A percentile compares a stretch with the other conserved stretches of the same genome.
Evolutionary conservation across 2,329 filamentous ascomycete species (phyloP).

Genomic region (Mollisia scopiformis): DNA sequence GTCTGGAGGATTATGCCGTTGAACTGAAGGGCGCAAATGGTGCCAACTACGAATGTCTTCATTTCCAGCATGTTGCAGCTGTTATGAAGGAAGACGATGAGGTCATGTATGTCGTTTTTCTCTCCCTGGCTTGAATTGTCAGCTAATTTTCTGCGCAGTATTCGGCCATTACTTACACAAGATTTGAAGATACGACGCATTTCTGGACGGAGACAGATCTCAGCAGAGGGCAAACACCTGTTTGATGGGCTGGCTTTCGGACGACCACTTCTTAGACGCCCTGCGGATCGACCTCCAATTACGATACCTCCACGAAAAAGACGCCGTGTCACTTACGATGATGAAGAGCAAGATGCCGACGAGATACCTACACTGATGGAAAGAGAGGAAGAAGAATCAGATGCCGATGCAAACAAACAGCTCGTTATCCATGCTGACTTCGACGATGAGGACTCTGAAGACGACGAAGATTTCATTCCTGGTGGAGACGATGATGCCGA

Average conservation of each 20-base stretch:
- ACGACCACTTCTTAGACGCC: slow-evolving; percentile 64
- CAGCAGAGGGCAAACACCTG: slow-evolving; percentile 75
- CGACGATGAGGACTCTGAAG: slow-evolving; percentile 39
- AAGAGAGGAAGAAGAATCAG: slow-evolving; percentile 34
- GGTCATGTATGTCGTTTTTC: slow-evolving; percentile 64
- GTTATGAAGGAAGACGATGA: slow-evolving; percentile 83
- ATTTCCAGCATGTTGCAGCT: slow-evolving; percentile 73
- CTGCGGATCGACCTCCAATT: slow-evolving; percentile 65
- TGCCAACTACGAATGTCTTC: slow-evolving; percentile 81
- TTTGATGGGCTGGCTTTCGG: slow-evolving; percentile 88
- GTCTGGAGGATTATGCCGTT: slow-evolving; percentile 86
- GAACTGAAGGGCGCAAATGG: slow-evolving; percentile 63
- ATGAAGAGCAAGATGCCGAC: slow-evolving; percentile 42
- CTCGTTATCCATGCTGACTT: slow-evolving; percentile 37
- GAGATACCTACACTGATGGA: slow-evolving; percentile 31
- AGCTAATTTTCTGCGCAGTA: slow-evolving; percentile 49
- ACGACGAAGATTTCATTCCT: slow-evolving; percentile 31
- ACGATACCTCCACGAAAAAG: slow-evolving; percentile 76
- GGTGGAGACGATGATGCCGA: slow-evolving; percentile 31
- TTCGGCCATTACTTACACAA: slow-evolving; percentile 74
- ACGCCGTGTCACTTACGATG: slow-evolving; percentile 51
- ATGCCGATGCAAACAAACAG: slow-evolving; percentile 32
- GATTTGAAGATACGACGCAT: slow-evolving; percentile 75
- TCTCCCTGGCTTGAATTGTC: background rate
- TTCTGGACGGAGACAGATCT: slow-evolving; percentile 81